Evolutionary conservation across 306 rosid species (phyloP).

Genomic region (Ochetophila trinervis): DNA sequence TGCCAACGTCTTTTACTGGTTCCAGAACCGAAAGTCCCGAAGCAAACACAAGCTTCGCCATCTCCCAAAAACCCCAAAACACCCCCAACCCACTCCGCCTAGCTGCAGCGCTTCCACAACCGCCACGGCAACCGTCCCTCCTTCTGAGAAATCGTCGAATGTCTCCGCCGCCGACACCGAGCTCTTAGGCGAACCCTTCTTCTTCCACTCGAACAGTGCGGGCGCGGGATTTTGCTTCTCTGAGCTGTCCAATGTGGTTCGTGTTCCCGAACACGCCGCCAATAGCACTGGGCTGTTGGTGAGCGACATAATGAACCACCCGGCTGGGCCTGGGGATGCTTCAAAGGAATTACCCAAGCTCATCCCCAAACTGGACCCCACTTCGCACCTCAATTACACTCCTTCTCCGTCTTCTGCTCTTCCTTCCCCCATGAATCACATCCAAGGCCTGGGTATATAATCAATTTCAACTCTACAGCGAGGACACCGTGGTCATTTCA

Average conservation of each 20-base stretch:
- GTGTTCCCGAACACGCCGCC: conserved; percentile 24
- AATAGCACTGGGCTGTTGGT: conserved; percentile 59
- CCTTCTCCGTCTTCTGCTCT: conserved; percentile 24
- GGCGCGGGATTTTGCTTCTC: conserved; percentile 78
- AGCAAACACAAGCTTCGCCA: conserved; percentile 98
- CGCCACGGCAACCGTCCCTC: conserved; percentile 39
- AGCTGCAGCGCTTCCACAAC: conserved; percentile 23
- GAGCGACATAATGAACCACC: conserved; percentile 61
- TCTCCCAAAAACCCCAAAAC: conserved; percentile 40
- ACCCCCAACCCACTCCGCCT: conserved; percentile 29
- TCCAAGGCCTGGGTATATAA: too few species aligned
- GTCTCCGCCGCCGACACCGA: conserved; percentile 22
- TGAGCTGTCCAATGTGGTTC: conserved; percentile 53
- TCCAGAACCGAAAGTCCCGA: conserved; percentile 91
- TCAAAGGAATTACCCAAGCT: too few species aligned
- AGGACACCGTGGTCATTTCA: background rate
- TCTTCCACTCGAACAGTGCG: too few species aligned
- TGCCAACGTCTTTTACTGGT: conserved; percentile 97
- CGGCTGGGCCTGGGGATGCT: conserved; percentile 1
- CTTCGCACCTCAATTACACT: conserved; percentile 38
- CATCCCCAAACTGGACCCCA: too few species aligned
- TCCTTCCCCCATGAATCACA: conserved; percentile 44
- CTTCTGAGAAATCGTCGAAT: conserved; percentile 68
- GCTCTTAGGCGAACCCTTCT: conserved; percentile 42
- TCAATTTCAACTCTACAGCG: background rate